Evolutionary conservation across 257 asterid genomes (phyloP), one percentile per base, ranked within the genome.

Genomic region (Ilex aquifolium): DNA sequence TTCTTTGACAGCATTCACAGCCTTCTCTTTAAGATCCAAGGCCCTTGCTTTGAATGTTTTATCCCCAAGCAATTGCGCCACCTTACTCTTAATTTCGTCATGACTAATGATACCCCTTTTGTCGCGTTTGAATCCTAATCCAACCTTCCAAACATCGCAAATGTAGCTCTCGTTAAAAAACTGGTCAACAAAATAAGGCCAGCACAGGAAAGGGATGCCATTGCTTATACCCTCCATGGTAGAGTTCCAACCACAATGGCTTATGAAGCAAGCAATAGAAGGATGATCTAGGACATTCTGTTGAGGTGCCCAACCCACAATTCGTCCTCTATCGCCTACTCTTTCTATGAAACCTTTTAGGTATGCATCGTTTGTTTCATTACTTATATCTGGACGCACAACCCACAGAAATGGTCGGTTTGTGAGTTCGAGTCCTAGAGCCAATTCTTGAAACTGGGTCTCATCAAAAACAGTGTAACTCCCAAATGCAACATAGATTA

Each of bases 201-300:
- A 76, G 65, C 89, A 82, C 15, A 82, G 63, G 9, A 84, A 56
- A 0, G 87, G 87, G 39, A 86, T 73, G 0, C 91, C 91, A 7
- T 65, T 64, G 59, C 82, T 75, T 6, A 78, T 66, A 13, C 87
- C 71, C 13, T 87, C 95, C 11, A 87, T 42, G 0, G 78, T 74
- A 2, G 93, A 87, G 30, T 85, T 87, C 93, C 90, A 85, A 5
- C 96, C 96, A 56, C 96, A 85, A 62, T 83, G 96, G 13, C 83
- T 83, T 4, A 82, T 13, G 54, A 88, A 88, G 58, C 91, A 85
- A 42, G 80, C 81, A 2, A 76, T n/a, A 2, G 91, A 77, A 53
- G 84, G 78, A 54, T 88, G 95, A 36, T 74, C 69, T 29, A 88
- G 44, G 13, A 88, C 86, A 74, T 54, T 64, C 65, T 81, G 80